Evolutionary conservation across 805 yeast genomes (phyloP).

Genomic region (Suhomyces emberorum): DNA sequence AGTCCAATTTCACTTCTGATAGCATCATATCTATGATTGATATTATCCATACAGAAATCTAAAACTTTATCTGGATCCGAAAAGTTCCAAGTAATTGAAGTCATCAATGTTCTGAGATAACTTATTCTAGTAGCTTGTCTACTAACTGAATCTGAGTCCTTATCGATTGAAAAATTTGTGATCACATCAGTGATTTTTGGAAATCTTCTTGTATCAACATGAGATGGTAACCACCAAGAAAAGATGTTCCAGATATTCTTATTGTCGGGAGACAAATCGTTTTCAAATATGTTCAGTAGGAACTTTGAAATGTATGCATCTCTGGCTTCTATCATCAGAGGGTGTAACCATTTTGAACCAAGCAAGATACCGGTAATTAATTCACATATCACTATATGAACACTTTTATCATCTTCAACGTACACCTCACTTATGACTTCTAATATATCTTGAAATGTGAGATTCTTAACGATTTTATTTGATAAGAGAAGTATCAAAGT

Average conservation of each 20-base stretch:
- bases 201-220: slow-evolving; percentile 64
- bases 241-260: slow-evolving; percentile 71
- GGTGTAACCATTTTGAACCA: slow-evolving; percentile 43
- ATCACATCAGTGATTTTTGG: slow-evolving; percentile 48
- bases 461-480: slow-evolving; percentile 37
- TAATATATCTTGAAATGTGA: slow-evolving; percentile 52
- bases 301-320: slow-evolving; percentile 47
- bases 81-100: slow-evolving; percentile 53
- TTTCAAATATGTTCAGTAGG: slow-evolving; percentile 44
- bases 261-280: slow-evolving; percentile 72
- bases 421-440: slow-evolving; percentile 49
- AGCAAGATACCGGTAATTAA: slow-evolving; percentile 60
- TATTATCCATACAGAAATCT: slow-evolving; percentile 43
- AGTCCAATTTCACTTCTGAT: slow-evolving; percentile 70
- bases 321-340: slow-evolving; percentile 30
- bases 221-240: slow-evolving; percentile 69
- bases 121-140: slow-evolving; percentile 59
- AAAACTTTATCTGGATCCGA: slow-evolving; percentile 45
- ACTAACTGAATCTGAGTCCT: slow-evolving; percentile 58
- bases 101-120: slow-evolving; percentile 49
- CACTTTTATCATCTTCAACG: slow-evolving; percentile 64
- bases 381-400: slow-evolving; percentile 75
- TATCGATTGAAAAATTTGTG: slow-evolving; percentile 45
- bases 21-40: slow-evolving; percentile 67
- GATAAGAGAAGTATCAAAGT: slow-evolving; percentile 49